Conservation (phyloP, 129 eudicot species). For the Helianthus annuus region HanXRQr2.0-SUNRISE NC_035435.2:21809444-21809943, state of each 20-base stretch:
- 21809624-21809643: conserved; percentile 83
- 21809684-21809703: conserved; percentile 60
- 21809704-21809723: conserved; percentile 44
- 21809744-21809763: conserved; percentile 63
- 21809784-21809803: conserved; percentile 60
- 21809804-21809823: conserved; percentile 34
- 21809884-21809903: conserved; percentile 61
- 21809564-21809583: conserved; percentile 50
- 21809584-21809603: conserved; percentile 46
- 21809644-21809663: conserved; percentile 61
- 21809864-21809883: conserved; percentile 67
- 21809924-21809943: conserved; percentile 54
- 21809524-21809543: conserved; percentile 77
- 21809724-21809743: conserved; percentile 75
- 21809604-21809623: conserved; percentile 57
- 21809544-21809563: conserved; percentile 81
- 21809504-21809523: conserved; percentile 59
- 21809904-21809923: conserved; percentile 45
- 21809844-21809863: conserved; percentile 79
- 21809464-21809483: conserved; percentile 74
- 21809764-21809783: conserved; percentile 69
- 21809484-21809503: conserved; percentile 58
- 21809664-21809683: conserved; percentile 52
- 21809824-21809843: conserved; percentile 59
- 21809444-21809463: conserved; percentile 63